These are phyloP conservation scores for Colletotrichum spinosum DNA, from an alignment of 2,329 filamentous ascomycete genomes.

Conservation along the genomic window DNA sequence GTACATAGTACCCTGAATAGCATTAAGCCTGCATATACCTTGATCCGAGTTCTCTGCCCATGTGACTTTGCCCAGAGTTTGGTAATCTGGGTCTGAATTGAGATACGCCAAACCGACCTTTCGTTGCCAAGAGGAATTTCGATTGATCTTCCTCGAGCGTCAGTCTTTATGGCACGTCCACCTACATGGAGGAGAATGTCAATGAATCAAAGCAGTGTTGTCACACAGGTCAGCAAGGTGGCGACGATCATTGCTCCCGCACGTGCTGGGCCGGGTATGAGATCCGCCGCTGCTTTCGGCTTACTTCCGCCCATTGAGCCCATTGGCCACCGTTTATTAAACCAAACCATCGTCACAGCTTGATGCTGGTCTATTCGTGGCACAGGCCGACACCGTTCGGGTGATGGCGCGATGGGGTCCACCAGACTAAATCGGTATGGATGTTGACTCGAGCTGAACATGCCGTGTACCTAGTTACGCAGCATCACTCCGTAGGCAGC, in stretches of 20 bases:
- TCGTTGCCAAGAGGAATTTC: no score
- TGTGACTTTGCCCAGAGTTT: no score
- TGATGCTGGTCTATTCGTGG: slow-evolving; percentile 2
- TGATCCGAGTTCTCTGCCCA: not conserved
- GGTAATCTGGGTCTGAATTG: not conserved
- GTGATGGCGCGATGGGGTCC: slow-evolving; percentile 16
- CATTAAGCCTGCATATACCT: slow-evolving; percentile 36
- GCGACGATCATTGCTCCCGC: no score
- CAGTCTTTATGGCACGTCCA: no score
- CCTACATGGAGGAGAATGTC: no score
- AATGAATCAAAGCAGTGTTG: no score
- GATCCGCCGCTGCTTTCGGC: no score
- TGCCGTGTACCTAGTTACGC: slow-evolving; percentile 1
- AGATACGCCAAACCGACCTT: no score
- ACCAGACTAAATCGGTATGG: not conserved
- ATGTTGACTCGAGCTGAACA: slow-evolving; percentile 14
- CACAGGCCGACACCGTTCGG: not conserved
- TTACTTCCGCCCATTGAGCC: no score
- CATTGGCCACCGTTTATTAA: not conserved
- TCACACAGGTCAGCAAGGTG: no score
- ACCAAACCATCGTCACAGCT: slow-evolving; percentile 1
- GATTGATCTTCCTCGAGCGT: no score
- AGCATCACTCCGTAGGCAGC: not conserved
- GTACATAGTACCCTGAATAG: slow-evolving; percentile 36
- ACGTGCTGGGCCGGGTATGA: no score